Base-by-base conservation (phyloP, 192 early-diverging fungal species). In the Backusella parvicylindrica region DNA sequence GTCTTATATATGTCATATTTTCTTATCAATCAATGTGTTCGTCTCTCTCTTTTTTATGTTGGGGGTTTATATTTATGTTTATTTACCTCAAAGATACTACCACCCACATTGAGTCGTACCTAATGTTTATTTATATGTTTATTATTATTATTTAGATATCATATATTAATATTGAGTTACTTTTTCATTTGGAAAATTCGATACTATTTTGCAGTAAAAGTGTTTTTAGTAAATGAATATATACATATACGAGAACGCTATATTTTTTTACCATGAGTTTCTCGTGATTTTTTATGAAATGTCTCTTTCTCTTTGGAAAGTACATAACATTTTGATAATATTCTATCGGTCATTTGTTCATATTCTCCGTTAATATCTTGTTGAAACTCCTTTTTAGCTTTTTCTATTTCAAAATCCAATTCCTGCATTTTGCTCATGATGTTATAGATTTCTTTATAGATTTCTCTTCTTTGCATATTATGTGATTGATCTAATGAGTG, bases 391-490 rank as follows among this genome's bases (percentile, higher is more conserved):
- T 31, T 26, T 49, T 75, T 75, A 12, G 74, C 26, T 13, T 68
- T 30, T 50, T 50, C 64, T 50, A 75, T 68, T 26, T 43, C 67
- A n/a, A 33, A 21, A 50, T 75, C 74, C 15, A 75, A 43, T 3
- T 18, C 64, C 37, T 75, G 32, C 38, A 75, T 66, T 49, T 75
- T 68, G 5, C 67, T 49, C 28, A 75, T 66, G 33, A 49, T 53
- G 65, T 23, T 26, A 43, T 75, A 68, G 16, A 79, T 68, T 33
- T 79, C 73, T 18, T 68, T 79, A 30, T 79, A 79, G 9, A 79
- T 53, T 26, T 31, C 75, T 38, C 50, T 40, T 64, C 74, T 74
- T 15, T 26, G 37, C 6, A 12, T 28, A n/a, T 70, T 35, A 41
- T 70, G 69, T 12, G 72, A 70, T 64, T 79, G 73, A 35, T 74